Base-by-base conservation (phyloP, 2,329 filamentous ascomycete species). In the Cercospora brassicicola region DNA sequence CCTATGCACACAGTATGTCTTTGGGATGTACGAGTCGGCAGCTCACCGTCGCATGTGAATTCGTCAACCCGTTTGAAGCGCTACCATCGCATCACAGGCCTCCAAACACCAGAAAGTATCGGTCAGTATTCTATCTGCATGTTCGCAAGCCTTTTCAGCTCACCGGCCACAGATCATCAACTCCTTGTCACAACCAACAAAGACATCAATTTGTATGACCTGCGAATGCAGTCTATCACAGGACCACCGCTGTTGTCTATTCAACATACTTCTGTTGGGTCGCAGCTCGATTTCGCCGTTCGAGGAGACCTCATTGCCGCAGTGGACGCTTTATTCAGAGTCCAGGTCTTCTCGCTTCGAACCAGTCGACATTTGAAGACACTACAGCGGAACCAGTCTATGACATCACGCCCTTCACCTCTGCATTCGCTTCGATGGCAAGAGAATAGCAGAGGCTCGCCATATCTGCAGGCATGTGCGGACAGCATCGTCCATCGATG, bases 311-410 rank as follows among this genome's bases (percentile, higher is more conserved):
- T 73, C 13, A 42, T 76, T 8, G 72, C 74, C 15, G 74, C 74
- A 9, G 51, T 69, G 6, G 73, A 75, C 60, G 55, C 62, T 30
- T 51, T 67, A 39, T 69, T 73, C 59, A 65, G 70, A 13, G 51
- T 77, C 1, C 71, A 74, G 59, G 60, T 71, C n/a, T 73, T 74
- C 48, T 74, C 72, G 20, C 56, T 76, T 9, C 65, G 68, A 0
- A 67, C 67, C 2, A 73, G 74, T 15, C 65, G 53, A 48, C 53
- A 59, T 36, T 15, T 76, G 39, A 68, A 59, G 31, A 71, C 71
- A 4, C 39, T 75, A 51, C 28, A 18, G 33, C 26, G 55, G 1
- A 11, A 30, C 13, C 63, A 48, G 4, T 7, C 61, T 15, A 18
- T 64, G 53, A 10, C 10, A 51, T 56, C 61, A 36, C 48, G 33